Conservation (phyloP, 345 rosid species). For the Angophora floribunda region DNA sequence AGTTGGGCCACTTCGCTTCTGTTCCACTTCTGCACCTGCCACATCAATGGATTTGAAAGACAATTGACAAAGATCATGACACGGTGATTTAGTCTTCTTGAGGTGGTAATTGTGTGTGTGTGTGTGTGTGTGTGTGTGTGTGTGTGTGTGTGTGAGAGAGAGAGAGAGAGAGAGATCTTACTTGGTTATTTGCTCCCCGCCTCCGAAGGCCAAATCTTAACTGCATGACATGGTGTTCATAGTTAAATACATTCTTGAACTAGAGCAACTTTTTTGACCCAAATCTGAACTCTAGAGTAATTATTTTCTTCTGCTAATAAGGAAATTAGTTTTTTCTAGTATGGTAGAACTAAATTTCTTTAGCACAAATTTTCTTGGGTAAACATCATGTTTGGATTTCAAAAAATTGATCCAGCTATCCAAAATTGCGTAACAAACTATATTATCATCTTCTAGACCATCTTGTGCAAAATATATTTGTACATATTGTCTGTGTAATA, state of each 20-base stretch:
- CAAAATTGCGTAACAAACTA: background rate
- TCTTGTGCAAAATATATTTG: background rate
- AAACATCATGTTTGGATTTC: background rate
- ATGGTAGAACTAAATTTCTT: background rate
- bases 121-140: too few species aligned
- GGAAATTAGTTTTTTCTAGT: background rate
- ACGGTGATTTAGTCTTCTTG: background rate
- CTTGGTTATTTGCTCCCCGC: background rate
- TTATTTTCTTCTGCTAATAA: background rate
- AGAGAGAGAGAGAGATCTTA: background rate
- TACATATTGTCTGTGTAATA: background rate
- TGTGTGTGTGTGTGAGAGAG: background rate
- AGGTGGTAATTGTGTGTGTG: background rate
- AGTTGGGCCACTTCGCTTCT: background rate
- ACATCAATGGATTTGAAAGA: background rate
- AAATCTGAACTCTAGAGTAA: background rate
- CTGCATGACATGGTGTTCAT: background rate
- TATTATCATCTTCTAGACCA: background rate
- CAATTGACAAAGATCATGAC: background rate
- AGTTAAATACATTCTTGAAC: background rate
- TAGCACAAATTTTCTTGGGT: background rate
- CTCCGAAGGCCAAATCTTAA: background rate
- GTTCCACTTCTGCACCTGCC: background rate
- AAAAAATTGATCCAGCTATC: background rate
- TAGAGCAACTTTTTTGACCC: background rate